phyloP scores from a whole-genome alignment of 2,329 filamentous ascomycete genomes.

The Cladosporium phlei region DNA sequence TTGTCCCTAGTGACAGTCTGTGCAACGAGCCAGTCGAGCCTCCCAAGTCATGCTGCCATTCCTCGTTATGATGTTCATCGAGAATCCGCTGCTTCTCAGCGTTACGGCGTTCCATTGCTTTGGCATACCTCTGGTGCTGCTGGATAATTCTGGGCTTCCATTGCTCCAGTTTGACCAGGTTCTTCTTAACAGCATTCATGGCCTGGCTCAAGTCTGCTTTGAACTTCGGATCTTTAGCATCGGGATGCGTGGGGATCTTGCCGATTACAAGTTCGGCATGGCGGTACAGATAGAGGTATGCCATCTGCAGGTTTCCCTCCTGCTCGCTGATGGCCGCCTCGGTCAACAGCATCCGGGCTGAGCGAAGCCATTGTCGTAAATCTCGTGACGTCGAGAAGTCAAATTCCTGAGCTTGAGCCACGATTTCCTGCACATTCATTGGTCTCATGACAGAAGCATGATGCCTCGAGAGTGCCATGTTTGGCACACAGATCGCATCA shows the following conservation, averaged over 20 bases:
- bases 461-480: slow-evolving; percentile 29
- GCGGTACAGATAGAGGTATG: slow-evolving; percentile 86
- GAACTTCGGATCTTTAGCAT: slow-evolving; percentile 61
- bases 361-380: slow-evolving; percentile 46
- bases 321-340: slow-evolving; percentile 80
- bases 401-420: slow-evolving; percentile 70
- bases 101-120: slow-evolving; percentile 42
- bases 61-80: slow-evolving; percentile 18
- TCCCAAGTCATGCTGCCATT: slow-evolving; percentile 14
- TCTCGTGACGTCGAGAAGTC: slow-evolving; percentile 73
- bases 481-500: not conserved
- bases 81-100: slow-evolving; percentile 25
- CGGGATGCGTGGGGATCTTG: slow-evolving; percentile 69
- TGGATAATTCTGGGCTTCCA: slow-evolving; percentile 74
- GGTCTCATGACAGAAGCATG: slow-evolving; percentile 23
- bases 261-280: slow-evolving; percentile 81
- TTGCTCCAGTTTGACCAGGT: slow-evolving; percentile 67
- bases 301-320: slow-evolving; percentile 80
- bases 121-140: slow-evolving; percentile 64
- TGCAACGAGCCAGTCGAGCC: slow-evolving; percentile 16
- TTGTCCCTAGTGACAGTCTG: slow-evolving; percentile 16
- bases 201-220: slow-evolving; percentile 51
- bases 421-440: slow-evolving; percentile 51
- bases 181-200: slow-evolving; percentile 57
- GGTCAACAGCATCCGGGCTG: slow-evolving; percentile 28